A percentile compares a stretch with the other conserved stretches of the same genome.
Evolutionary conservation across 176 grass and related monocot species (phyloP).

Genomic region (Pharus latifolius): DNA sequence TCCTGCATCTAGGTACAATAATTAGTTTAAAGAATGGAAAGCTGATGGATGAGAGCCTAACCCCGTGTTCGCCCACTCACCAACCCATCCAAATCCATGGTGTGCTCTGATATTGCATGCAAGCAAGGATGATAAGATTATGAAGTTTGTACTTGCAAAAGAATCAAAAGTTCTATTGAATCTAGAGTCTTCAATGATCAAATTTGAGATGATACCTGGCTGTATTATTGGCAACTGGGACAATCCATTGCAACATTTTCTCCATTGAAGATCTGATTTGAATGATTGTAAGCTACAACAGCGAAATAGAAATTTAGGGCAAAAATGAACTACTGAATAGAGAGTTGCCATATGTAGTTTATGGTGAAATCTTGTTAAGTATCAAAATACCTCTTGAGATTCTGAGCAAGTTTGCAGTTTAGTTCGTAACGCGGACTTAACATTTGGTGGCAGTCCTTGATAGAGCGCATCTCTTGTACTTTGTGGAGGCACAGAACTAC

Average conservation of each 20-base stretch:
- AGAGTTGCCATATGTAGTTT: not conserved
- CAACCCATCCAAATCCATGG: conserved; percentile 58
- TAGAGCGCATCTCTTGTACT: conserved; percentile 65
- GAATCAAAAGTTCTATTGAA: not conserved
- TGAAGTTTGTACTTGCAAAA: not conserved
- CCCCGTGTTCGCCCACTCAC: conserved; percentile 57
- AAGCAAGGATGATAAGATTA: not conserved
- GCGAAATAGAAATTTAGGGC: not conserved
- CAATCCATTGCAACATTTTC: conserved; percentile 69
- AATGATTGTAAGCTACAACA: conserved; percentile 33
- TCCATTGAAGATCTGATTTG: conserved; percentile 65
- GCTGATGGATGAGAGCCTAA: not conserved
- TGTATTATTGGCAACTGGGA: conserved; percentile 72
- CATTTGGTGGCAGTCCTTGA: conserved; percentile 53
- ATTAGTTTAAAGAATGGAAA: not conserved
- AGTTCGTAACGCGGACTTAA: conserved; percentile 53
- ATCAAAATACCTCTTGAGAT: conserved; percentile 45
- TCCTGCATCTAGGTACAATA: not conserved
- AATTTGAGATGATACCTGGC: conserved; percentile 28
- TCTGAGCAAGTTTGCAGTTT: conserved; percentile 27
- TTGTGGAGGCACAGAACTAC: conserved; percentile 52
- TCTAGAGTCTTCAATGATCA: not conserved
- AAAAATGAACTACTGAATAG: not conserved
- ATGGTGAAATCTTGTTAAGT: not conserved
- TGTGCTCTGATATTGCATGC: conserved; percentile 30